A percentile compares a stretch with the other conserved stretches of the same genome.
phyloP scores from a whole-genome alignment of 1,284 basidiomycete genomes.

The Sphagnurus paluster region DNA sequence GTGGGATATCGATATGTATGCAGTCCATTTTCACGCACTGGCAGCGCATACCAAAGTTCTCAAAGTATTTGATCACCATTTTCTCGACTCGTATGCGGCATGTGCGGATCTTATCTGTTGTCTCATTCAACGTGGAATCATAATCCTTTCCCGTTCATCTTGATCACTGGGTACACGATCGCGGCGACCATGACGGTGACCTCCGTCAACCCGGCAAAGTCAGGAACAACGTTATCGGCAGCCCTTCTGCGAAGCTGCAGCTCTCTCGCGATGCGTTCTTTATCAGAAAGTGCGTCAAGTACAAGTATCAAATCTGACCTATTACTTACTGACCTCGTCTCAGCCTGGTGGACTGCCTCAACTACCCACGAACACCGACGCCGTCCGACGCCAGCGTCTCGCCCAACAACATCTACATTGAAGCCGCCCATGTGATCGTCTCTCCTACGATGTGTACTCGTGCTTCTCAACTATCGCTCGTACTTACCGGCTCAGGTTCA shows the following conservation, averaged over 20 bases:
- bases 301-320: no score
- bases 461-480: background rate
- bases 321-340: constrained; percentile 9
- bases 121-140: no score
- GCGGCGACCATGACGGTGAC: constrained; percentile 21
- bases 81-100: no score
- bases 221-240: constrained; percentile 76
- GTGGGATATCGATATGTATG: no score
- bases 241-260: constrained; percentile 63
- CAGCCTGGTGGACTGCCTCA: constrained; percentile 60
- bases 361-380: constrained; percentile 33
- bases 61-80: no score
- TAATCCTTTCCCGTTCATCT: background rate
- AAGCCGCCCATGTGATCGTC: constrained; percentile 70
- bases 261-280: constrained; percentile 55
- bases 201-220: constrained; percentile 49
- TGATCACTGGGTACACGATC: background rate
- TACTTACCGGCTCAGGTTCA: no score
- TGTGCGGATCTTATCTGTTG: no score
- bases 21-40: no score
- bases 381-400: constrained; percentile 36
- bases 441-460: constrained; percentile 56
- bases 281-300: constrained; percentile 48
- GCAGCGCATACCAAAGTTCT: no score
- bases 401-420: constrained; percentile 52